Evolutionary conservation across 2,329 filamentous ascomycete genomes (phyloP).

Genomic region (Alternaria arborescens): DNA sequence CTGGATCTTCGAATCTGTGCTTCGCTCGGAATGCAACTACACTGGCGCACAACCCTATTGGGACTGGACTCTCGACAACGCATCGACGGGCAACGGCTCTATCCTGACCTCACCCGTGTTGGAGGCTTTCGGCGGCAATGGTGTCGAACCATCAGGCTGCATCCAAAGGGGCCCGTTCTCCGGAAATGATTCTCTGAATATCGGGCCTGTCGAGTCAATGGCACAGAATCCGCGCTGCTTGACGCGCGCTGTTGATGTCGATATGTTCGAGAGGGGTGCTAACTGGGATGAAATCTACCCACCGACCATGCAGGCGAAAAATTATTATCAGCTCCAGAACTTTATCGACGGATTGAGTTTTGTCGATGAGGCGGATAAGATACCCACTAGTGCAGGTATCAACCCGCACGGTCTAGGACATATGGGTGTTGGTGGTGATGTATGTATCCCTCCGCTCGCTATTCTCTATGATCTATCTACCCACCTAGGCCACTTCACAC

Average conservation of each 20-base stretch:
- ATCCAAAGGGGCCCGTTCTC: background rate
- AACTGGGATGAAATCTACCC: background rate
- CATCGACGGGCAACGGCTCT: background rate
- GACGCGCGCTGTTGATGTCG: background rate
- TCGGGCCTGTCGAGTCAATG: background rate
- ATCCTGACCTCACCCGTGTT: background rate
- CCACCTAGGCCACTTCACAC: background rate
- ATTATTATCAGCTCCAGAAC: background rate
- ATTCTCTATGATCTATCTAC: background rate
- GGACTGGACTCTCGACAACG: conserved; percentile 3
- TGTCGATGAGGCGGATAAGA: background rate
- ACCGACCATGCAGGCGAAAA: background rate
- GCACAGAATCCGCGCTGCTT: background rate
- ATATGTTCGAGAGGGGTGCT: background rate
- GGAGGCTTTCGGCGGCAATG: background rate
- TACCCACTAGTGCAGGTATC: background rate
- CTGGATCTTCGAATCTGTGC: background rate
- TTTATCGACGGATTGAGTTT: background rate
- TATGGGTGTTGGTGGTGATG: background rate
- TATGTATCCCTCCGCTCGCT: background rate
- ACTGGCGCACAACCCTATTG: background rate
- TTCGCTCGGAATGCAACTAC: conserved; percentile 3
- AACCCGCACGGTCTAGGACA: background rate
- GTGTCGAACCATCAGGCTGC: background rate
- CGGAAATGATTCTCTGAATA: background rate